These are phyloP conservation scores for Dictyostelium brefeldianum DNA, from an alignment of 78 protist species.

Conservation along the genomic window DNA sequence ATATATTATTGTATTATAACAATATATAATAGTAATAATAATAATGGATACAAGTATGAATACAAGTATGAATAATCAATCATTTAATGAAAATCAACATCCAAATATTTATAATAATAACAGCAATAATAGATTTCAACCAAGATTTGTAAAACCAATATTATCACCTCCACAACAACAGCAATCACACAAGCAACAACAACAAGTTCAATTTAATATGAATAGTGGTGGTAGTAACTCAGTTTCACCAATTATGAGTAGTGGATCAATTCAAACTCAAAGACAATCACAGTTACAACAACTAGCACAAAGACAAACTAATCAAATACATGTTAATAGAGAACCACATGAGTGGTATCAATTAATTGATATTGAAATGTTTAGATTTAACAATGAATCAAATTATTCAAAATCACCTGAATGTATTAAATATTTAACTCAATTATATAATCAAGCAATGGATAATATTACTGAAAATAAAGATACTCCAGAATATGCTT, in stretches of 20 bases:
- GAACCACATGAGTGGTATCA: constrained; percentile 9
- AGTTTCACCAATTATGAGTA: neutral
- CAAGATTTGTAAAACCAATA: neutral
- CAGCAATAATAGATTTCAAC: neutral
- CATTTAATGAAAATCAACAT: constrained; percentile 17
- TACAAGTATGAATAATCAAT: neutral
- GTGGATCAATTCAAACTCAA: neutral
- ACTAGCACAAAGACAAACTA: neutral
- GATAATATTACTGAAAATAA: constrained; percentile 6
- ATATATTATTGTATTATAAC: neutral
- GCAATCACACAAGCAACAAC: constrained; percentile 13
- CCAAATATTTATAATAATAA: neutral
- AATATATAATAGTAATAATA: neutral
- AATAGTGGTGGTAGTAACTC: no score
- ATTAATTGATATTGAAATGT: constrained; percentile 15
- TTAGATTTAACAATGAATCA: neutral
- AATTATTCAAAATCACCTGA: neutral
- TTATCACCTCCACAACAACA: neutral
- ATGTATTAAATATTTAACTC: constrained; percentile 14
- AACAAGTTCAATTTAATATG: neutral
- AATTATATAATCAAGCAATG: neutral
- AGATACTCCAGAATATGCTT: neutral
- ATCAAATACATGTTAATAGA: neutral
- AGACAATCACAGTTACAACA: neutral
- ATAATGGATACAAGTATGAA: neutral